Conservation (phyloP, 2,329 filamentous ascomycete genomes). For the Colletotrichum musicola region DNA sequence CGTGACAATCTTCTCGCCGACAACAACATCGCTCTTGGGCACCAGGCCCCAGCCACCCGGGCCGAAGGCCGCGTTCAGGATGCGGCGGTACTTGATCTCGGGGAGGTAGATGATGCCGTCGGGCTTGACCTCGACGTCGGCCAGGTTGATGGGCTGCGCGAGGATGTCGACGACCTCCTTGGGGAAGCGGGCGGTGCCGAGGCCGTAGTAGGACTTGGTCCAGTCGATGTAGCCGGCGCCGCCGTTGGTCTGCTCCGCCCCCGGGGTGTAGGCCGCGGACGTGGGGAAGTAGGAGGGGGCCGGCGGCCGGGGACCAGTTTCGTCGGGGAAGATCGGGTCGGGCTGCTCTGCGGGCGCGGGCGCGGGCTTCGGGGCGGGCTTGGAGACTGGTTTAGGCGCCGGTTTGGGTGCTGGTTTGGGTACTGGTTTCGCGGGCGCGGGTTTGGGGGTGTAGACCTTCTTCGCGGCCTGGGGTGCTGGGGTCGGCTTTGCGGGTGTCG, state of each 20-base stretch:
- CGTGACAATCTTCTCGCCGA: conserved; percentile 84
- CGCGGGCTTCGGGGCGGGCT: background rate
- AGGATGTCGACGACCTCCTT: conserved; percentile 77
- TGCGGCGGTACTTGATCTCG: conserved; percentile 96
- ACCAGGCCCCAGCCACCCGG: conserved; percentile 96
- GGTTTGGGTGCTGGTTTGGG: background rate
- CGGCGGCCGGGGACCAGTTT: no score
- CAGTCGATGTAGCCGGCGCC: conserved; percentile 69
- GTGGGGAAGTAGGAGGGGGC: background rate
- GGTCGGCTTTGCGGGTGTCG: background rate
- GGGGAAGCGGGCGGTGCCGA: conserved; percentile 78
- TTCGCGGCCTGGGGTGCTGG: background rate
- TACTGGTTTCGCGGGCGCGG: background rate
- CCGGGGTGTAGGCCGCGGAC: no score
- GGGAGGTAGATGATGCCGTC: conserved; percentile 97
- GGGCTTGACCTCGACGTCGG: conserved; percentile 96
- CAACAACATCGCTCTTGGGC: conserved; percentile 85
- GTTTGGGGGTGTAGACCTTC: background rate
- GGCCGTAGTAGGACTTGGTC: conserved; percentile 85
- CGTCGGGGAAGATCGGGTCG: background rate
- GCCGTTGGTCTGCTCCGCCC: background rate
- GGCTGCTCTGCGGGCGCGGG: background rate
- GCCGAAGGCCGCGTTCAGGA: conserved; percentile 91
- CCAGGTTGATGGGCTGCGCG: conserved; percentile 72
- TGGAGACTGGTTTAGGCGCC: background rate